A percentile compares a stretch with the other conserved stretches of the same genome.
Conservation (phyloP, 2,329 filamentous ascomycete species). For the Zymoseptoria tritici region DNA sequence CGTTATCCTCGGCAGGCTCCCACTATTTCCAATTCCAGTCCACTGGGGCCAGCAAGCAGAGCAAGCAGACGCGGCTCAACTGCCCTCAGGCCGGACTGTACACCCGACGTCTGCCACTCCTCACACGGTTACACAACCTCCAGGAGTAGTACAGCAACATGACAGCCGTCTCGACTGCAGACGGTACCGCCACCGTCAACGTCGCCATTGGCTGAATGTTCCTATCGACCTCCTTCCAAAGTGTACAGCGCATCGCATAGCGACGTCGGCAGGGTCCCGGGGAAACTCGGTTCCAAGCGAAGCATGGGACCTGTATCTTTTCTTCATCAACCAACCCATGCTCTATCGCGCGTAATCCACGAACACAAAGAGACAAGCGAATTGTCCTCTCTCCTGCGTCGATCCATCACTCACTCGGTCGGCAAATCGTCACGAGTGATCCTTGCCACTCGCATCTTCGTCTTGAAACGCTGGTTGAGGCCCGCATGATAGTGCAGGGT, state of each 20-base stretch:
- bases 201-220: neutral
- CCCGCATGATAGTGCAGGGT: slow-evolving; percentile 8
- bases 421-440: slow-evolving; percentile 7
- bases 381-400: neutral
- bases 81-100: neutral
- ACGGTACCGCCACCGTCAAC: neutral
- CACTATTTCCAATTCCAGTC: neutral
- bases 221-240: neutral
- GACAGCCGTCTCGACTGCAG: neutral
- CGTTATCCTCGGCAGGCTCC: neutral
- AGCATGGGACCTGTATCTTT: neutral
- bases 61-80: neutral
- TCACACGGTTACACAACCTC: neutral
- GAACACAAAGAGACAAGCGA: neutral
- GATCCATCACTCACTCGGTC: neutral
- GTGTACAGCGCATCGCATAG: neutral
- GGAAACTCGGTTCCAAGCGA: neutral
- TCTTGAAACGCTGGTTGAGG: neutral
- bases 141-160: neutral
- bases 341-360: neutral
- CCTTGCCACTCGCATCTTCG: slow-evolving; percentile 1
- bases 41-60: too few relatives aligned
- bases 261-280: neutral
- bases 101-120: neutral
- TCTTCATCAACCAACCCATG: neutral